phyloP scores from a whole-genome alignment of 805 yeast genomes.

The Candida maris region DNA sequence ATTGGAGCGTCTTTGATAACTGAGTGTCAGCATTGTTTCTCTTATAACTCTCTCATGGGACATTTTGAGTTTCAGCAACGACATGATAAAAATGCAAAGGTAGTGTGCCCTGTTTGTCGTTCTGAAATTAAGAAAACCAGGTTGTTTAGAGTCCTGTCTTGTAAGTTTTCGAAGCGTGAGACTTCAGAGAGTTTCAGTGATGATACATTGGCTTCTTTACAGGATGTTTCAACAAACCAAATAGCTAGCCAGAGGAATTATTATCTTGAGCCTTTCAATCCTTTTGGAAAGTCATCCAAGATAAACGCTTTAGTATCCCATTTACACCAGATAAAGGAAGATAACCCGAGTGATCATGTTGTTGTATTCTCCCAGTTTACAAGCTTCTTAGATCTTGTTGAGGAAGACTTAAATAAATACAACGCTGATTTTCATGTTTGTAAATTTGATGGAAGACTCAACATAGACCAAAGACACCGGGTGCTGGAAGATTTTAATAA shows the following conservation, averaged over 20 bases:
- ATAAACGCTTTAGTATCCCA: conserved; percentile 64
- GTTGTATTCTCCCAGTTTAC: conserved; percentile 93
- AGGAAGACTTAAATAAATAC: conserved; percentile 48
- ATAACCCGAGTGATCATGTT: conserved; percentile 63
- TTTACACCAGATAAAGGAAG: conserved; percentile 48
- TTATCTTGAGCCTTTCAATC: conserved; percentile 40
- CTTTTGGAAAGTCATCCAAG: conserved; percentile 64
- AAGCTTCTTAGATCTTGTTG: conserved; percentile 71
- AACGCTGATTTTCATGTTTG: conserved; percentile 49
- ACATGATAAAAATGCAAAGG: conserved; percentile 16
- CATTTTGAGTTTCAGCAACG: conserved; percentile 66
- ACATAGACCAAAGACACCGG: conserved; percentile 58
- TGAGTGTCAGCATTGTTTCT: conserved; percentile 79
- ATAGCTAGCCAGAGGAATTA: conserved; percentile 15
- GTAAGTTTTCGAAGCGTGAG: conserved; percentile 18
- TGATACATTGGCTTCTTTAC: conserved; percentile 9
- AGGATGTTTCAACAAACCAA: conserved; percentile 3
- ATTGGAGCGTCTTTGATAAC: conserved; percentile 50
- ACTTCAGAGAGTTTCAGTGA: neutral
- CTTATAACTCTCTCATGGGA: conserved; percentile 67
- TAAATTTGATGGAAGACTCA: conserved; percentile 81
- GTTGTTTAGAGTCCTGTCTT: conserved; percentile 39
- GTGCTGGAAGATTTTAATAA: conserved; percentile 54
- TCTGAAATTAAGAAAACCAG: conserved; percentile 45
- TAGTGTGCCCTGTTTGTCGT: conserved; percentile 79